Evolutionary conservation across 2,329 filamentous ascomycete genomes (phyloP).

Genomic region (Pseudocercospora cruenta): DNA sequence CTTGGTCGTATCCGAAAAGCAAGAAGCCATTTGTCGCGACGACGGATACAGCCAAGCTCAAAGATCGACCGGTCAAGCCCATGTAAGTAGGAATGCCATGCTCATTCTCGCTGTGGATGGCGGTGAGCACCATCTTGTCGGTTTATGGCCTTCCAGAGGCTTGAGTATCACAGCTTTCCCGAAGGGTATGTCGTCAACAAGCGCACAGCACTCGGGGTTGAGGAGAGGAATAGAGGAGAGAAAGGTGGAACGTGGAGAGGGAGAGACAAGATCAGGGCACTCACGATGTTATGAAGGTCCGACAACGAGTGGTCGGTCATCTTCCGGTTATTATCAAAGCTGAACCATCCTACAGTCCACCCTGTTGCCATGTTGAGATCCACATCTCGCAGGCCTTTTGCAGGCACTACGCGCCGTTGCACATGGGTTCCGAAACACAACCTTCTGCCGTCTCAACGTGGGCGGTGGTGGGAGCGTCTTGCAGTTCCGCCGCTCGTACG

Average conservation of each 20-base stretch:
- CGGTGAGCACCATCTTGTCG: constrained; percentile 24
- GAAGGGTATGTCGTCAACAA: not conserved
- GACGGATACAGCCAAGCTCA: constrained; percentile 63
- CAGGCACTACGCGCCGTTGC: not conserved
- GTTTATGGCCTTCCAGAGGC: constrained; percentile 18
- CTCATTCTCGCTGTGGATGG: constrained; percentile 27
- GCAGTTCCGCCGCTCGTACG: not conserved
- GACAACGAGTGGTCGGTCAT: not conserved
- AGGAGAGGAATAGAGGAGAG: constrained; percentile 3
- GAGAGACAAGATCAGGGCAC: not conserved
- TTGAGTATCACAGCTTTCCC: not conserved
- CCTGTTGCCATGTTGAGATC: constrained; percentile 14
- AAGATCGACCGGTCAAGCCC: constrained; percentile 61
- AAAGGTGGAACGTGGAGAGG: constrained; percentile 17
- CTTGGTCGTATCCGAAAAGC: constrained; percentile 25
- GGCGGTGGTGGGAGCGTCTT: too few relatives aligned
- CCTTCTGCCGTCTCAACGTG: not conserved
- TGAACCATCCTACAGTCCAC: not conserved
- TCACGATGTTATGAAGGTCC: constrained; percentile 6
- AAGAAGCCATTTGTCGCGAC: constrained; percentile 61
- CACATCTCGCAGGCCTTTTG: constrained; percentile 6
- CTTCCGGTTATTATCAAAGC: not conserved
- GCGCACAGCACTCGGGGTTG: constrained; percentile 14
- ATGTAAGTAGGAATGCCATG: constrained; percentile 53
- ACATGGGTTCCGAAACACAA: not conserved